Evolutionary conservation across 2,329 filamentous ascomycete genomes (phyloP).

Genomic region (Scytalidium sp.): DNA sequence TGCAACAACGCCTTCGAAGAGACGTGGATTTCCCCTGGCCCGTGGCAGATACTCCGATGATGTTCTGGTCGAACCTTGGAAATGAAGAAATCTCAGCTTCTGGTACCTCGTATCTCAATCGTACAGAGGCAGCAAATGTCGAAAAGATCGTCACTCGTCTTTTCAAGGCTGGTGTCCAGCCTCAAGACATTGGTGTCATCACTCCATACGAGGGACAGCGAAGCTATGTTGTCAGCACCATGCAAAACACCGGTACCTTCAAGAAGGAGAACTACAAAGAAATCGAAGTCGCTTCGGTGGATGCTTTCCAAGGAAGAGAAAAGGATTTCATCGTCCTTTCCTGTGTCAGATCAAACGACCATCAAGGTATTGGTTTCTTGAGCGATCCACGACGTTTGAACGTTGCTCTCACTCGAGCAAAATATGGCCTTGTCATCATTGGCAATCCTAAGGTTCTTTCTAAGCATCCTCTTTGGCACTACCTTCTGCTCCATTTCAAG

Average conservation of each 20-base stretch:
- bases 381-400: constrained; percentile 97
- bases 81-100: constrained; percentile 98
- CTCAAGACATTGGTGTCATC: constrained; percentile 91
- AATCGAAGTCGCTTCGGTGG: constrained; percentile 95
- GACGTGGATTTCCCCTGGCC: constrained; percentile 99
- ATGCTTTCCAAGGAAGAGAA: constrained; percentile 97
- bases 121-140: constrained; percentile 94
- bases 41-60: constrained; percentile 91
- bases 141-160: constrained; percentile 98
- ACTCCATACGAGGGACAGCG: constrained; percentile 98
- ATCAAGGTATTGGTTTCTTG: constrained; percentile 98
- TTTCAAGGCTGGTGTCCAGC: constrained; percentile 97
- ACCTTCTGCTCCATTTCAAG: constrained; percentile 93
- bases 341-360: constrained; percentile 97
- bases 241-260: constrained; percentile 96
- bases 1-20: constrained; percentile 79
- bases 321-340: constrained; percentile 99
- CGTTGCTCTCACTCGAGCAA: constrained; percentile 92
- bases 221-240: constrained; percentile 98
- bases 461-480: constrained; percentile 98
- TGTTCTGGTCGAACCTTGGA: constrained; percentile 99
- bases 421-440: constrained; percentile 93
- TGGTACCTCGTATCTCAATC: constrained; percentile 96
- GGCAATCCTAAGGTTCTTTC: constrained; percentile 97
- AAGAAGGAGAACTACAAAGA: constrained; percentile 99